Evolutionary conservation across 352 stramenopile species (phyloP).

Genomic region (Globisporangium yorkense): DNA sequence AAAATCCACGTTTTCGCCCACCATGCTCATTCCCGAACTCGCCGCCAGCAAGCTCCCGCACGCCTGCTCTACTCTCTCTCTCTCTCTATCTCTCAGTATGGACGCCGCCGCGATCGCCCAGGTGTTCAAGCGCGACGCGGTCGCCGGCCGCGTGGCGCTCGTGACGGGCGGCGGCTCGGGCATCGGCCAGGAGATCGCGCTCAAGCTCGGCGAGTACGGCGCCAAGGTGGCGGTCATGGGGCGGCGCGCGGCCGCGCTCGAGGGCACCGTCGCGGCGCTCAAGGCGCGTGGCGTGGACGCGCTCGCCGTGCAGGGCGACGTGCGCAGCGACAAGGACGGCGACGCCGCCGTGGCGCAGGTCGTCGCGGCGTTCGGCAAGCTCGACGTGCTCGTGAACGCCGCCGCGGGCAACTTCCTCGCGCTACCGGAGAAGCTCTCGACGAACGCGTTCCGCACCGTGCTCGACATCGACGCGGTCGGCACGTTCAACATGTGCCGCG

Average conservation of each 20-base stretch:
- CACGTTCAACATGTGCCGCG: constrained; percentile 95
- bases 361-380: constrained; percentile 70
- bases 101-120: constrained; percentile 39
- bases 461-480: constrained; percentile 96
- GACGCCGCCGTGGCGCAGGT: constrained; percentile 69
- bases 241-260: constrained; percentile 84
- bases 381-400: constrained; percentile 93
- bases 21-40: neutral
- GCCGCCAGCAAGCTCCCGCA: neutral
- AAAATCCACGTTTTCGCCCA: too few relatives aligned
- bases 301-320: constrained; percentile 63
- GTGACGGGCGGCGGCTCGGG: constrained; percentile 93
- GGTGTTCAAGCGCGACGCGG: constrained; percentile 52
- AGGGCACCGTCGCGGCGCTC: constrained; percentile 70
- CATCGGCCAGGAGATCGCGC: constrained; percentile 93
- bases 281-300: constrained; percentile 42
- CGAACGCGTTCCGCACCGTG: constrained; percentile 94
- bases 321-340: constrained; percentile 83
- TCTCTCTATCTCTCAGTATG: constrained; percentile 19
- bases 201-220: constrained; percentile 89
- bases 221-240: constrained; percentile 92
- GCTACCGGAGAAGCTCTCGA: constrained; percentile 80
- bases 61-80: neutral
- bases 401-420: constrained; percentile 94
- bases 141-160: constrained; percentile 76